Conservation (phyloP, 1,284 basidiomycete genomes). For the Amylostereum areolatum region DNA sequence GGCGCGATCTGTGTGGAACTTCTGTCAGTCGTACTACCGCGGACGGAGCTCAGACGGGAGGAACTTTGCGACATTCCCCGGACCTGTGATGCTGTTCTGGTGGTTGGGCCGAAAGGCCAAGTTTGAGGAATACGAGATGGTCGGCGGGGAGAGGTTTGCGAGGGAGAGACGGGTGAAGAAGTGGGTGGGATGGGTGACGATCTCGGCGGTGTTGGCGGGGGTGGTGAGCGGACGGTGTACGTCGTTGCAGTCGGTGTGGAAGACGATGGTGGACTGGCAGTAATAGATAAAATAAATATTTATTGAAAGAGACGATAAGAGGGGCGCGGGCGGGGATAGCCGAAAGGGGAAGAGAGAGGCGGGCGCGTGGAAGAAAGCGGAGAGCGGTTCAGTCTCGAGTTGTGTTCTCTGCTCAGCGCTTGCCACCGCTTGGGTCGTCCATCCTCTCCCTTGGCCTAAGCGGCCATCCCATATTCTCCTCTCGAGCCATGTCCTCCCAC, state of each 20-base stretch:
- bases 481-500: conserved; percentile 23
- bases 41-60: conserved; percentile 26
- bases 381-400: no score
- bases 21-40: conserved; percentile 46
- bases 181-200: no score
- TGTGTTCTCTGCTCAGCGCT: no score
- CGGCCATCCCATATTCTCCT: not conserved
- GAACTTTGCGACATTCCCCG: conserved; percentile 42
- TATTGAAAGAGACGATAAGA: no score
- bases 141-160: conserved; percentile 24
- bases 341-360: no score
- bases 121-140: conserved; percentile 34
- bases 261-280: no score
- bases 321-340: no score
- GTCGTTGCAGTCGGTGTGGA: no score
- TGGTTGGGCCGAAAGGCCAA: conserved; percentile 34
- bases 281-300: no score
- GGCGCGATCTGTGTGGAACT: conserved; percentile 38
- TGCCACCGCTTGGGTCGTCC: no score
- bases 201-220: not conserved
- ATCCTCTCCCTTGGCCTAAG: no score
- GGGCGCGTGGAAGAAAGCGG: no score
- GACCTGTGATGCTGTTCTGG: conserved; percentile 42
- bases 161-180: conserved; percentile 9
- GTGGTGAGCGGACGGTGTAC: not conserved